phyloP scores from a whole-genome alignment of 2,329 filamentous ascomycete genomes.

The Rhynchosporium agropyri region DNA sequence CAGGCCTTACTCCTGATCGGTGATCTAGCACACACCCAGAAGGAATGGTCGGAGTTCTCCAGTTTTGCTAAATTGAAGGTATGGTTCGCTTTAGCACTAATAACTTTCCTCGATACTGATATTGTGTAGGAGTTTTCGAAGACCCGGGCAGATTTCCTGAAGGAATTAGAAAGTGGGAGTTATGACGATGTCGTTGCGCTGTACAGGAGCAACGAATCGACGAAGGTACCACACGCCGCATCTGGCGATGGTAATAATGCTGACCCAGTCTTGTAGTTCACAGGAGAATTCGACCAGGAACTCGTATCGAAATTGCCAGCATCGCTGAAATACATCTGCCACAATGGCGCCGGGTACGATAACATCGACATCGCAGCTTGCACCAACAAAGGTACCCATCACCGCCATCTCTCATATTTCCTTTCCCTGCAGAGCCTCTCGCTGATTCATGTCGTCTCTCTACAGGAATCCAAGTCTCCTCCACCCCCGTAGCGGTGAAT shows the following conservation, averaged over 20 bases:
- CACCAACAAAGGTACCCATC: conserved; percentile 44
- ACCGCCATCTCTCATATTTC: background rate
- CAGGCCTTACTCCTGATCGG: conserved; percentile 37
- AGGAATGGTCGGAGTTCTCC: conserved; percentile 37
- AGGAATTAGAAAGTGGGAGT: conserved; percentile 64
- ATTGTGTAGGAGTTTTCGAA: conserved; percentile 42
- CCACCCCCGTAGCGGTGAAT: conserved; percentile 75
- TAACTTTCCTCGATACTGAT: background rate
- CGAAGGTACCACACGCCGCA: conserved; percentile 44
- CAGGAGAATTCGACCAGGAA: conserved; percentile 70
- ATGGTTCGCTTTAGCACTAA: background rate
- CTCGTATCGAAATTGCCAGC: conserved; percentile 59
- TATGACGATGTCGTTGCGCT: conserved; percentile 65
- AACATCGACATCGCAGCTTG: conserved; percentile 75
- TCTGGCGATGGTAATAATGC: background rate
- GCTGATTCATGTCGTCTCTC: too few relatives aligned
- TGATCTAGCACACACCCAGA: conserved; percentile 32
- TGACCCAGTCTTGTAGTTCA: conserved; percentile 44
- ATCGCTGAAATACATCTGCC: conserved; percentile 58
- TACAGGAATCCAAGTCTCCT: conserved; percentile 68
- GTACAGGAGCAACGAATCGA: conserved; percentile 73
- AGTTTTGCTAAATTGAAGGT: conserved; percentile 36
- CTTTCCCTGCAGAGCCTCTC: too few relatives aligned
- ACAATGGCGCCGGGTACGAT: conserved; percentile 79
- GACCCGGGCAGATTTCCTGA: conserved; percentile 65